These are phyloP conservation scores for Verticillium dahliae DNA, from an alignment of 2,329 filamentous ascomycete species.

Conservation along the genomic window DNA sequence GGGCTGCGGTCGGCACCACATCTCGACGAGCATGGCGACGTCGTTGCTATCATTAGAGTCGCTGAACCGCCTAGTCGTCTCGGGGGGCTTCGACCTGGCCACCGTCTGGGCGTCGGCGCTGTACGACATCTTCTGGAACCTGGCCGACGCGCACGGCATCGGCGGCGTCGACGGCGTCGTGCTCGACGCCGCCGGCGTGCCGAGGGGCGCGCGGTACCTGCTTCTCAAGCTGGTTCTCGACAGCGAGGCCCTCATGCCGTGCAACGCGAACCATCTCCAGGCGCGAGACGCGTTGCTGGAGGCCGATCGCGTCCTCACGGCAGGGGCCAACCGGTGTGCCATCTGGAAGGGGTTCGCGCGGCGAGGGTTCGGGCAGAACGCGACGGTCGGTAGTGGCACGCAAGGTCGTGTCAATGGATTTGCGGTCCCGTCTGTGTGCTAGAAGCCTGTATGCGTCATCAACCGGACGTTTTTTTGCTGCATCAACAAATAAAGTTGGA, in stretches of 20 bases:
- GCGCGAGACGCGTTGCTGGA: slow-evolving; percentile 43
- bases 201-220: slow-evolving; percentile 39
- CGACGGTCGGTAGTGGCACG: slow-evolving; percentile 4
- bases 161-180: slow-evolving; percentile 29
- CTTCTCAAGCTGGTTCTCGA: slow-evolving; percentile 42
- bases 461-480: too few species aligned
- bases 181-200: slow-evolving; percentile 32
- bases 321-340: slow-evolving; percentile 36
- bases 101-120: slow-evolving; percentile 40
- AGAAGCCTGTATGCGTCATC: too few species aligned
- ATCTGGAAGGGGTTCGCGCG: slow-evolving; percentile 46
- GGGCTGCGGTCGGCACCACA: slow-evolving; percentile 37
- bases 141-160: slow-evolving; percentile 44
- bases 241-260: slow-evolving; percentile 43
- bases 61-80: slow-evolving; percentile 32
- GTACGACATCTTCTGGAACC: slow-evolving; percentile 47
- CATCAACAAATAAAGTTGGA: too few species aligned
- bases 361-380: slow-evolving; percentile 36
- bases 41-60: too few species aligned
- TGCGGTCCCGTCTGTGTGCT: neutral
- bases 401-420: slow-evolving; percentile 1
- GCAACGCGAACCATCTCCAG: slow-evolving; percentile 40
- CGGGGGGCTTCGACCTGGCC: slow-evolving; percentile 26
- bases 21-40: slow-evolving; percentile 35
- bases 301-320: slow-evolving; percentile 39